Percentiles rank a stretch among this genome's conserved stretches.
phyloP scores from a whole-genome alignment of 495 filamentous ascomycete species.

The Aspergillus biplanus region DNA sequence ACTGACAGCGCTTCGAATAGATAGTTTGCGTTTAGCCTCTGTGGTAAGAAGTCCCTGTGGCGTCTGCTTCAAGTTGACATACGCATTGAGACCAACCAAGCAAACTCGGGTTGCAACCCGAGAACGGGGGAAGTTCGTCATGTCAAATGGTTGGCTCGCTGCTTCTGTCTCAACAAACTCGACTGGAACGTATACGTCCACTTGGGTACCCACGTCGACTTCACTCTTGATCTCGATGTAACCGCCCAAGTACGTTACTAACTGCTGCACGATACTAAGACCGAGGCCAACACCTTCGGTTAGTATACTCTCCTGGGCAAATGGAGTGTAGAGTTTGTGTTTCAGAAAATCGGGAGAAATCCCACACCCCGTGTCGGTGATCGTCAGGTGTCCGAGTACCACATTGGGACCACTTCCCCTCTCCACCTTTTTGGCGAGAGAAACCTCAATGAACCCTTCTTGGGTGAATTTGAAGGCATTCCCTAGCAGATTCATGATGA shows the following conservation, averaged over 20 bases:
- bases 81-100: conserved; percentile 38
- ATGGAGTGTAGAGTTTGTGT: conserved; percentile 68
- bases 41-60: conserved; percentile 31
- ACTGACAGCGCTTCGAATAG: conserved; percentile 36
- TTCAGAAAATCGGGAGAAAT: conserved; percentile 72
- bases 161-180: conserved; percentile 12
- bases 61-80: conserved; percentile 31
- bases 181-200: conserved; percentile 56
- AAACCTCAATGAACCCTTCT: conserved; percentile 61
- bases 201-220: conserved; percentile 59
- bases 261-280: conserved; percentile 68
- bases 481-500: conserved; percentile 74
- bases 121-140: background rate
- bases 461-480: conserved; percentile 74
- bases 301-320: conserved; percentile 70
- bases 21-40: conserved; percentile 40
- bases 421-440: conserved; percentile 40
- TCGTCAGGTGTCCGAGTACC: conserved; percentile 44
- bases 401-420: conserved; percentile 20
- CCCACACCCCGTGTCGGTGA: conserved; percentile 69
- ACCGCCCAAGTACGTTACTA: conserved; percentile 63
- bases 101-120: conserved; percentile 24
- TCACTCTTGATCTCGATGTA: conserved; percentile 62
- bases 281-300: conserved; percentile 71
- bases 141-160: background rate